These are phyloP conservation scores for Diaporthe longicolla DNA, from an alignment of 2,329 filamentous ascomycete species.

Conservation along the genomic window DNA sequence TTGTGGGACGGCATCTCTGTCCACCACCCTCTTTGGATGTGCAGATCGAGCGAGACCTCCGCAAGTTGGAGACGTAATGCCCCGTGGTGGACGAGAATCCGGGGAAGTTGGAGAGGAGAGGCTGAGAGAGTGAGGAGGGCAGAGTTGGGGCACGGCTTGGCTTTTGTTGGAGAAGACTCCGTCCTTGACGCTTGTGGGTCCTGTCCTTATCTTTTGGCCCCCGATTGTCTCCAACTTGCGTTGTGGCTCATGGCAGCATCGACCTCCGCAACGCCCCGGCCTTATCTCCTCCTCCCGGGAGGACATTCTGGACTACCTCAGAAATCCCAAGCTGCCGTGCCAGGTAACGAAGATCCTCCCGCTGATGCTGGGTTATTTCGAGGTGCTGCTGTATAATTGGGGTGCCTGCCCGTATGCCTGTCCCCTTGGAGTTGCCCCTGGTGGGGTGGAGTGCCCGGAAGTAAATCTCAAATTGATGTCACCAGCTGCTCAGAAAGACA, in stretches of 20 bases:
- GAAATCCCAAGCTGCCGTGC: no score
- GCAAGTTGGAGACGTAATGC: constrained; percentile 1
- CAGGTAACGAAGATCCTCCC: background rate
- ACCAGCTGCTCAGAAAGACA: background rate
- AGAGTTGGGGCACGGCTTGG: constrained; percentile 4
- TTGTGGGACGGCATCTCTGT: constrained; percentile 24
- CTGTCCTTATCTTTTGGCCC: background rate
- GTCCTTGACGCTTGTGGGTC: background rate
- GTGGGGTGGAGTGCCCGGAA: background rate
- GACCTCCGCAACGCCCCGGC: background rate
- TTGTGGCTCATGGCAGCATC: no score
- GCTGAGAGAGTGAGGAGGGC: no score
- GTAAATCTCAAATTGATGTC: background rate
- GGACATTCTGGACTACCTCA: background rate
- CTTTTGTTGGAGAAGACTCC: constrained; percentile 13
- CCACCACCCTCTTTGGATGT: background rate
- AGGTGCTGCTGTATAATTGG: background rate
- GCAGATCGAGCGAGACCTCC: background rate
- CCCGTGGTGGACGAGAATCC: constrained; percentile 10
- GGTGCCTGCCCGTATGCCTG: no score
- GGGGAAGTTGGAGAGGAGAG: constrained; percentile 23
- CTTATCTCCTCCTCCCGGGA: background rate
- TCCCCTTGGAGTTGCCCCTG: background rate
- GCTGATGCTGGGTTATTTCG: background rate
- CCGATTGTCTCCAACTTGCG: no score